A percentile compares a stretch with the other conserved stretches of the same genome.
phyloP scores from a whole-genome alignment of 2,329 filamentous ascomycete species.

The Boeremia exigua region DNA sequence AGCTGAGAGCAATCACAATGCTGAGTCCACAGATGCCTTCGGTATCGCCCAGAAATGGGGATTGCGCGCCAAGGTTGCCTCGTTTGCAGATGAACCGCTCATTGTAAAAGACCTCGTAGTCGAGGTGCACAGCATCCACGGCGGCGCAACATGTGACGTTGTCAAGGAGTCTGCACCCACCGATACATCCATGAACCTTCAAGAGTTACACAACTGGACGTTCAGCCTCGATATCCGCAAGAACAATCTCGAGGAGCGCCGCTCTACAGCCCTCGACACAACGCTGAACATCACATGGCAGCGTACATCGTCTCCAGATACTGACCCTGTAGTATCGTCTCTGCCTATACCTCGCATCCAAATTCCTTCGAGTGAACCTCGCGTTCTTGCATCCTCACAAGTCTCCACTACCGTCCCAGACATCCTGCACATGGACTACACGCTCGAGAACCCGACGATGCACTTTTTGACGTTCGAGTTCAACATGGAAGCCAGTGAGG shows the following conservation, averaged over 20 bases:
- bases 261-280: slow-evolving; percentile 75
- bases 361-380: slow-evolving; percentile 82
- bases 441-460: slow-evolving; percentile 90
- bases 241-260: slow-evolving; percentile 78
- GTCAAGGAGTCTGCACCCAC: slow-evolving; percentile 35
- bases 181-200: slow-evolving; percentile 61
- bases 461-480: slow-evolving; percentile 95
- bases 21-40: slow-evolving; percentile 49
- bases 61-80: slow-evolving; percentile 73
- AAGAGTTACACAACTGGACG: slow-evolving; percentile 72
- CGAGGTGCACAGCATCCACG: slow-evolving; percentile 64
- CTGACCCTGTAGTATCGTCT: slow-evolving; percentile 53
- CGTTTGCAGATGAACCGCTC: slow-evolving; percentile 72
- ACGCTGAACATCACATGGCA: slow-evolving; percentile 80
- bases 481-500: slow-evolving; percentile 88
- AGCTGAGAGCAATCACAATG: slow-evolving; percentile 40
- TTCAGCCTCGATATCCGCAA: slow-evolving; percentile 81
- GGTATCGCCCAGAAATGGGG: slow-evolving; percentile 85
- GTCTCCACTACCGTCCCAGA: slow-evolving; percentile 37
- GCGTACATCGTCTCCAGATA: slow-evolving; percentile 54
- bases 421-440: slow-evolving; percentile 61
- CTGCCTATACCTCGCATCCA: slow-evolving; percentile 81
- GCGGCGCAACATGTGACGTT: slow-evolving; percentile 65
- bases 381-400: slow-evolving; percentile 68
- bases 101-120: slow-evolving; percentile 70